phyloP scores from a whole-genome alignment of 2,329 filamentous ascomycete genomes.

The Fusarium subglutinans region DNA sequence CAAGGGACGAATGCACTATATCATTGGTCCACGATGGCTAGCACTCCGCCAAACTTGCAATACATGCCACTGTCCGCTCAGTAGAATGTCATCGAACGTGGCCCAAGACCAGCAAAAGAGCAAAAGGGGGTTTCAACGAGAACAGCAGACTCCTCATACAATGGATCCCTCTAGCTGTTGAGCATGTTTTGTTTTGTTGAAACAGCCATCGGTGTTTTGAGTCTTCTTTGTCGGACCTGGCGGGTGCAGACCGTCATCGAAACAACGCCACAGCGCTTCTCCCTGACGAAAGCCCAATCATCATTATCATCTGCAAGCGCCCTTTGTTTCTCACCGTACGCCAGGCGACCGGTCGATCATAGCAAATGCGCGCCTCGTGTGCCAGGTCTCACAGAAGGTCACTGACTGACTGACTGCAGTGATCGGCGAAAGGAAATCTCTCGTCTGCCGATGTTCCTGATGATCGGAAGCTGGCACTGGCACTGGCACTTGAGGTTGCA shows the following conservation, averaged over 20 bases:
- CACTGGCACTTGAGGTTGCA: neutral
- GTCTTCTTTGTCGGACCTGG: constrained; percentile 14
- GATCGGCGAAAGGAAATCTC: neutral
- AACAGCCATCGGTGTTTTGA: constrained; percentile 24
- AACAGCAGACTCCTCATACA: neutral
- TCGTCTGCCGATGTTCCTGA: neutral
- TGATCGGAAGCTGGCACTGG: neutral
- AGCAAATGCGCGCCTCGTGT: neutral
- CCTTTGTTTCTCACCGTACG: constrained; percentile 5
- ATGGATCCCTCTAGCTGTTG: neutral
- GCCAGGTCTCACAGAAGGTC: neutral
- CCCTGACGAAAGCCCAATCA: constrained; percentile 10
- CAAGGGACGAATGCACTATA: constrained; percentile 7
- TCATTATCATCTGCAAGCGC: neutral
- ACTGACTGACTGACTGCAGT: neutral
- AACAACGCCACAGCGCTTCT: constrained; percentile 33
- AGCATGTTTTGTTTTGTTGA: neutral
- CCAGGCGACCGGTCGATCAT: neutral
- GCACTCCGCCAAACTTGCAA: neutral
- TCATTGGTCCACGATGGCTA: constrained; percentile 1
- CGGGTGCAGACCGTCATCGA: neutral
- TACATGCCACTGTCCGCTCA: constrained; percentile 14
- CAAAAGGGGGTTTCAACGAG: neutral
- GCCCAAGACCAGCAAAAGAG: neutral
- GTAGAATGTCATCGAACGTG: constrained; percentile 16